Evolutionary conservation across 805 yeast genomes (phyloP).

Genomic region (Alloascoidea africana): DNA sequence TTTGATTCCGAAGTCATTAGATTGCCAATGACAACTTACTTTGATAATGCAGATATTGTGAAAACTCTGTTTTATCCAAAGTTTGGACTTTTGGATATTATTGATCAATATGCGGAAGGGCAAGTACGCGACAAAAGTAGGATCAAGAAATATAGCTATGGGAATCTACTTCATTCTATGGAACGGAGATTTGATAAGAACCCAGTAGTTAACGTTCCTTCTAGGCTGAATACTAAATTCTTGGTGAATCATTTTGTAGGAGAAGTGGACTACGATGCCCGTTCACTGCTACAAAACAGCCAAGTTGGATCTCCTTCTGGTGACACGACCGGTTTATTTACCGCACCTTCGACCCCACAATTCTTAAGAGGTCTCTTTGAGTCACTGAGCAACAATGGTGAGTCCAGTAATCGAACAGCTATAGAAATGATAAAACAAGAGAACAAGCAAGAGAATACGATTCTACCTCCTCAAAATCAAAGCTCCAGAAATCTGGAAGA

Average conservation of each 20-base stretch:
- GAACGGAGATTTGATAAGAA: constrained; percentile 17
- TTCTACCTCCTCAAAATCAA: too few species aligned
- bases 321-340: constrained; percentile 24
- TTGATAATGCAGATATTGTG: constrained; percentile 41
- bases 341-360: constrained; percentile 20
- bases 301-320: constrained; percentile 33
- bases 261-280: constrained; percentile 36
- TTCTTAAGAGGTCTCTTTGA: constrained; percentile 19
- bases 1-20: constrained; percentile 25
- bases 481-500: too few species aligned
- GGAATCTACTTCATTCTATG: constrained; percentile 16
- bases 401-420: constrained; percentile 20
- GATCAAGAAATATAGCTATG: too few species aligned
- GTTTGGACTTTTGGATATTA: constrained; percentile 19
- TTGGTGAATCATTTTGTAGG: constrained; percentile 44
- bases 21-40: constrained; percentile 38
- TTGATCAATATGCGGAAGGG: constrained; percentile 23
- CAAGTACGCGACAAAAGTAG: constrained; percentile 19
- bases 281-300: constrained; percentile 34
- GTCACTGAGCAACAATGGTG: constrained; percentile 12
- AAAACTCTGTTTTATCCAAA: constrained; percentile 30
- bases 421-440: too few species aligned
- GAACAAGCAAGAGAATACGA: too few species aligned
- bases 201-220: constrained; percentile 11
- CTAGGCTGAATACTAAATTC: constrained; percentile 26